Conservation (phyloP, 352 stramenopile species). For the Pythium periplocum region DNA sequence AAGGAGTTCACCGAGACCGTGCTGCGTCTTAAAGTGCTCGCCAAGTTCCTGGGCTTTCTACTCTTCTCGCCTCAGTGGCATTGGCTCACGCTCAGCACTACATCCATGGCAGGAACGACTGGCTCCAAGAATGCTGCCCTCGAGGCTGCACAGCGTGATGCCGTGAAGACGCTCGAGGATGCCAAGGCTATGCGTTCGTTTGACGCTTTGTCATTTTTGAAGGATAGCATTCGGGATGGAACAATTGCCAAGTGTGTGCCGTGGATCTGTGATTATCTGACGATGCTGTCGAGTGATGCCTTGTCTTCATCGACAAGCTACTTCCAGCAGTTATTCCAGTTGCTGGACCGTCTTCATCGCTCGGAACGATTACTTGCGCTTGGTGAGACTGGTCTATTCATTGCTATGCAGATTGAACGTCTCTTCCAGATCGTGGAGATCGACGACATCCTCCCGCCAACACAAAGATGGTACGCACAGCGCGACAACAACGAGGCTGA, state of each 20-base stretch:
- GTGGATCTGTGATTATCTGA: constrained; percentile 62
- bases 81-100: constrained; percentile 28
- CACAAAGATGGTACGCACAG: background rate
- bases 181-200: constrained; percentile 21
- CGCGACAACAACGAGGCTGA: constrained; percentile 2
- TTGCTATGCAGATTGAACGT: constrained; percentile 57
- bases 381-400: constrained; percentile 47
- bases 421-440: constrained; percentile 42
- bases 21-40: constrained; percentile 54
- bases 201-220: constrained; percentile 38
- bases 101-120: constrained; percentile 6
- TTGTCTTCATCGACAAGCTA: constrained; percentile 44
- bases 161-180: constrained; percentile 39
- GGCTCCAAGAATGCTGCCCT: constrained; percentile 39
- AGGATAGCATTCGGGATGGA: constrained; percentile 30
- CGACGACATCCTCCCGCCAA: constrained; percentile 12
- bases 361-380: constrained; percentile 34
- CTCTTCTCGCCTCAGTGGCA: constrained; percentile 60
- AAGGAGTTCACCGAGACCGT: constrained; percentile 59
- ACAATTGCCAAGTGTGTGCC: constrained; percentile 55
- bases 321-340: constrained; percentile 38
- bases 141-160: constrained; percentile 40
- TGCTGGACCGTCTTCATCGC: constrained; percentile 40
- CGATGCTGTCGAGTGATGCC: constrained; percentile 48
- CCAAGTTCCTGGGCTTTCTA: constrained; percentile 64